Conservation (phyloP, 2,329 filamentous ascomycete species). For the Monosporascus ibericus region DNA sequence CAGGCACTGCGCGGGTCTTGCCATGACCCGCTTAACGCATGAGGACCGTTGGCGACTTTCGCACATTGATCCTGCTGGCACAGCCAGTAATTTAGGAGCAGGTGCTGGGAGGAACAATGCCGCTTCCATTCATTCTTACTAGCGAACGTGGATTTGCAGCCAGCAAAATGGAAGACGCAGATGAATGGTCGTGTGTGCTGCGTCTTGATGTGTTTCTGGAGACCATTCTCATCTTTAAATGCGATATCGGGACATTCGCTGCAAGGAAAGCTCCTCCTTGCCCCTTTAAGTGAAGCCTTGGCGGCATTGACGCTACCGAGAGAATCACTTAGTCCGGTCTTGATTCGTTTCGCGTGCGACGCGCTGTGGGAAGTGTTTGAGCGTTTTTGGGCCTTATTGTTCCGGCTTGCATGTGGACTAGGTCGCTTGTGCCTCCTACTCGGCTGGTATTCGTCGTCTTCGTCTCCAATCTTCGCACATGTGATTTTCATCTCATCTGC, state of each 20-base stretch:
- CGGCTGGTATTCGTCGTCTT: slow-evolving; percentile 20
- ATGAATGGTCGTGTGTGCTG: slow-evolving; percentile 58
- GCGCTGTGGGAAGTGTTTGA: slow-evolving; percentile 8
- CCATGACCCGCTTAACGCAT: slow-evolving; percentile 12
- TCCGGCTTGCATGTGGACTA: slow-evolving; percentile 8
- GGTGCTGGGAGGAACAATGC: slow-evolving; percentile 74
- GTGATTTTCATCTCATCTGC: slow-evolving; percentile 12
- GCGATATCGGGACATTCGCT: slow-evolving; percentile 27
- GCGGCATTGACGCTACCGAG: slow-evolving; percentile 5
- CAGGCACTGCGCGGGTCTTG: slow-evolving; percentile 13
- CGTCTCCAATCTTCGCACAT: slow-evolving; percentile 14
- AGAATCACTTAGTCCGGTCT: slow-evolving; percentile 12
- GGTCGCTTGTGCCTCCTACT: slow-evolving; percentile 12
- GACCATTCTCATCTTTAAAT: slow-evolving; percentile 40
- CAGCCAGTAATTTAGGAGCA: slow-evolving; percentile 67
- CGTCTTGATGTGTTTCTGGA: slow-evolving; percentile 45
- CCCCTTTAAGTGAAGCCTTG: slow-evolving; percentile 17
- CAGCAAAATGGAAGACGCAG: slow-evolving; percentile 75
- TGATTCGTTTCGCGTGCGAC: slow-evolving; percentile 17
- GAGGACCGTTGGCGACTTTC: slow-evolving; percentile 23
- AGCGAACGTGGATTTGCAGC: slow-evolving; percentile 65
- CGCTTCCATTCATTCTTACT: slow-evolving; percentile 96
- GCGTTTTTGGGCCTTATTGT: slow-evolving; percentile 18
- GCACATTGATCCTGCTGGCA: slow-evolving; percentile 61
- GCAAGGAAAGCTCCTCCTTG: slow-evolving; percentile 26